Conservation (phyloP, 192 early-diverging fungal species). For the Umbelopsis ramanniana region DNA sequence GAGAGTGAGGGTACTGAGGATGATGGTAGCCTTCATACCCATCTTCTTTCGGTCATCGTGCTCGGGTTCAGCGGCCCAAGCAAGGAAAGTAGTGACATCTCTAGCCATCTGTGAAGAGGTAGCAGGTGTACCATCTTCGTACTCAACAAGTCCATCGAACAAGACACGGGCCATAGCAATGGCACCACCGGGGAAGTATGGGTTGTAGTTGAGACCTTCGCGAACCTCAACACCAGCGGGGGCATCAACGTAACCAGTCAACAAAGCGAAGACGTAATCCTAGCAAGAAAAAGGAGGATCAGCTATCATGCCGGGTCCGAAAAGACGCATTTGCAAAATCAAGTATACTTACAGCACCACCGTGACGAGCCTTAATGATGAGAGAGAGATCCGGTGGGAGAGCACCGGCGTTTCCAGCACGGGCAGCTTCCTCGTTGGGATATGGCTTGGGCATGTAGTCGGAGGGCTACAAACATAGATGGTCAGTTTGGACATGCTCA, state of each 20-base stretch:
- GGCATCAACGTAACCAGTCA: constrained; percentile 95
- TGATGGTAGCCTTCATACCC: constrained; percentile 84
- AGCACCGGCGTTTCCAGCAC: constrained; percentile 95
- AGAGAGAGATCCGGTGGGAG: constrained; percentile 94
- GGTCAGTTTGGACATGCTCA: background rate
- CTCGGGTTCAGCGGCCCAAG: constrained; percentile 96
- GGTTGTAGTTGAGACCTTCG: constrained; percentile 98
- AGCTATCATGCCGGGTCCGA: background rate
- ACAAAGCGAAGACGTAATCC: constrained; percentile 95
- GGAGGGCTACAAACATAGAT: constrained; percentile 55
- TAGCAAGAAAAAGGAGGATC: constrained; percentile 23
- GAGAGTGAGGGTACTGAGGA: constrained; percentile 71
- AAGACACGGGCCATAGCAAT: constrained; percentile 95
- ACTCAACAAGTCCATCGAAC: constrained; percentile 94
- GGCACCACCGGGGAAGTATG: constrained; percentile 98
- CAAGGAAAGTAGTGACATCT: constrained; percentile 93
- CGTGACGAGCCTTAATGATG: constrained; percentile 94
- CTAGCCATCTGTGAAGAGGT: constrained; percentile 96
- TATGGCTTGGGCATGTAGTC: constrained; percentile 92
- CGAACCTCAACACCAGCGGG: constrained; percentile 92
- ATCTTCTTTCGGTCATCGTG: constrained; percentile 97
- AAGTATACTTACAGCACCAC: constrained; percentile 69
- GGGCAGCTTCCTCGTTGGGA: constrained; percentile 95
- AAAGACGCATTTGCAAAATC: background rate
- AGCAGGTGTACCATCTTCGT: constrained; percentile 95